Evolutionary conservation across 2,329 filamentous ascomycete genomes (phyloP).

Genomic region (Penicillium verrucosum): DNA sequence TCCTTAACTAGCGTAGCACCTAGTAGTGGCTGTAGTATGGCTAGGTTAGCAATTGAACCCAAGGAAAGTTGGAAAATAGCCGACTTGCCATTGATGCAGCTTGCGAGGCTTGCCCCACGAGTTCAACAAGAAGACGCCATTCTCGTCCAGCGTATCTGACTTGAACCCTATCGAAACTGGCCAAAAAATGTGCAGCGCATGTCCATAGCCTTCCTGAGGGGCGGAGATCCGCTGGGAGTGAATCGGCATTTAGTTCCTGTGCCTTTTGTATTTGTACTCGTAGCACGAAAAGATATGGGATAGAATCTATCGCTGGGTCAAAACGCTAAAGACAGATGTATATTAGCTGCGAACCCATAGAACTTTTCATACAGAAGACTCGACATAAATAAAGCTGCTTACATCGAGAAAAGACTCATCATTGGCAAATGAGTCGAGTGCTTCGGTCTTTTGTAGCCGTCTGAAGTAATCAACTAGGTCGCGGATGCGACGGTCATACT

Average conservation of each 20-base stretch:
- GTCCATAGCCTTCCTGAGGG: slow-evolving; percentile 50
- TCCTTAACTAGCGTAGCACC: slow-evolving; percentile 42
- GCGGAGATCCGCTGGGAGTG: slow-evolving; percentile 38
- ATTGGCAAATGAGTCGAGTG: slow-evolving; percentile 28
- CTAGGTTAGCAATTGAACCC: slow-evolving; percentile 18
- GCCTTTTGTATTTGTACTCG: slow-evolving; percentile 45
- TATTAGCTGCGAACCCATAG: background rate
- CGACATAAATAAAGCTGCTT: slow-evolving; percentile 14
- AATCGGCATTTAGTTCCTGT: slow-evolving; percentile 35
- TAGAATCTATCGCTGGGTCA: slow-evolving; percentile 57
- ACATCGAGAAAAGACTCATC: slow-evolving; percentile 38
- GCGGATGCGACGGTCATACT: slow-evolving; percentile 46
- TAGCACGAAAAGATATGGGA: slow-evolving; percentile 58
- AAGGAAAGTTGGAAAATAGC: background rate
- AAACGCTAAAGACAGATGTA: slow-evolving; percentile 29
- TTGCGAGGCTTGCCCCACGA: slow-evolving; percentile 33
- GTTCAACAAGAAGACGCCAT: slow-evolving; percentile 39
- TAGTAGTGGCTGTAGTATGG: slow-evolving; percentile 32
- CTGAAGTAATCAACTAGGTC: slow-evolving; percentile 39
- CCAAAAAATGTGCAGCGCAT: slow-evolving; percentile 50
- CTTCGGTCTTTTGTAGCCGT: slow-evolving; percentile 33
- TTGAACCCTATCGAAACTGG: slow-evolving; percentile 51
- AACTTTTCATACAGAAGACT: background rate
- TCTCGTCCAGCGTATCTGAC: slow-evolving; percentile 44
- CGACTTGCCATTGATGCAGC: slow-evolving; percentile 33